A percentile compares a stretch with the other conserved stretches of the same genome.
These are phyloP conservation scores for Cladosporium sp. DNA, from an alignment of 2,329 filamentous ascomycete species.

Conservation along the genomic window DNA sequence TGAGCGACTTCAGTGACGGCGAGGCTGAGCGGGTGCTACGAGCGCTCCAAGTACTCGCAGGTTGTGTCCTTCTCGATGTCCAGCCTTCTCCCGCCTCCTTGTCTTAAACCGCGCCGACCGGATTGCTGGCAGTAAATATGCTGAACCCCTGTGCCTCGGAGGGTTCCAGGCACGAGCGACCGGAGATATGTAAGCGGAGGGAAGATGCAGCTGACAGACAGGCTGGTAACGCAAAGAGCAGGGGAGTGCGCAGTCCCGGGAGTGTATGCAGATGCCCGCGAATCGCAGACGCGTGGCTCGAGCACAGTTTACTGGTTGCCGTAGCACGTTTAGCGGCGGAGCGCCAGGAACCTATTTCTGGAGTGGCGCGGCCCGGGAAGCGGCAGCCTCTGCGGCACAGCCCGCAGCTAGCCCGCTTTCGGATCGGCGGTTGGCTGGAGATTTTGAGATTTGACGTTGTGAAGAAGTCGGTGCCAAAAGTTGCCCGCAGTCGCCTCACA, in stretches of 20 bases:
- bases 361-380: too few relatives aligned
- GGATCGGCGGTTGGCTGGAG: too few relatives aligned
- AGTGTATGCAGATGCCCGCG: too few relatives aligned
- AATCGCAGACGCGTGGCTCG: too few relatives aligned
- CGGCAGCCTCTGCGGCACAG: too few relatives aligned
- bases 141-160: too few relatives aligned
- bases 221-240: constrained; percentile 1
- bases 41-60: neutral
- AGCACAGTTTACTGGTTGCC: too few relatives aligned
- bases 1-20: neutral
- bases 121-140: too few relatives aligned
- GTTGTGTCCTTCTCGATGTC: neutral
- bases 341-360: too few relatives aligned
- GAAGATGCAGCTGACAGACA: neutral
- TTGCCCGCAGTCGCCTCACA: neutral
- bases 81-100: constrained; percentile 6
- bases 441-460: neutral
- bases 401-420: too few relatives aligned
- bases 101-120: neutral
- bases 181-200: neutral
- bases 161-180: too few relatives aligned
- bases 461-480: neutral
- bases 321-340: too few relatives aligned
- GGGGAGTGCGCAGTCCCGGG: neutral
- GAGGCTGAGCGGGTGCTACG: neutral